These are phyloP conservation scores for Nakazawaea sp. DNA, from an alignment of 805 yeast genomes.

Conservation along the genomic window DNA sequence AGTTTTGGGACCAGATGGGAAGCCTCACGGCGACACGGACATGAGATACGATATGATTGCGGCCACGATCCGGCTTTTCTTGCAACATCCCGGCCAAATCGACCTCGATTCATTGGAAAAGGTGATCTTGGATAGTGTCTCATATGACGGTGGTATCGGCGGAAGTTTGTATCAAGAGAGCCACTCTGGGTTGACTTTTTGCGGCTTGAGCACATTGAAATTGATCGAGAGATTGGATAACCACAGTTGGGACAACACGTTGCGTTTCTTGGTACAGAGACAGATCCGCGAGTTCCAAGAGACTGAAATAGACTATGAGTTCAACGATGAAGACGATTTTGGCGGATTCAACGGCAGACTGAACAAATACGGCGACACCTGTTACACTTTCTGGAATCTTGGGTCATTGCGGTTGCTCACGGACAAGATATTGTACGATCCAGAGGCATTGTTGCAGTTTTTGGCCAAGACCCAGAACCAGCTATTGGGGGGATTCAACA, in stretches of 20 bases:
- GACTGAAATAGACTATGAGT: constrained; percentile 19
- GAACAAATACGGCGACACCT: constrained; percentile 81
- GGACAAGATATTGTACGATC: constrained; percentile 25
- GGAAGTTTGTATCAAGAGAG: constrained; percentile 47
- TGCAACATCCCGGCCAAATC: constrained; percentile 34
- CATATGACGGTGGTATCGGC: constrained; percentile 71
- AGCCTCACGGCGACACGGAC: constrained; percentile 58
- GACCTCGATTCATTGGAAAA: constrained; percentile 30
- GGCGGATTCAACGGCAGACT: constrained; percentile 87
- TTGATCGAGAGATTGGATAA: constrained; percentile 26
- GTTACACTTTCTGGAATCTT: constrained; percentile 81
- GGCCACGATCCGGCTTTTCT: constrained; percentile 46
- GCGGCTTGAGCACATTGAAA: constrained; percentile 62
- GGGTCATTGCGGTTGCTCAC: constrained; percentile 46
- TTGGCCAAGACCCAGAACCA: constrained; percentile 52
- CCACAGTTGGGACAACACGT: constrained; percentile 30
- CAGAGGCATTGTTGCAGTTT: constrained; percentile 29
- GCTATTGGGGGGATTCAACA: constrained; percentile 72
- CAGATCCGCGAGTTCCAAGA: constrained; percentile 38
- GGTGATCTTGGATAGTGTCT: constrained; percentile 29
- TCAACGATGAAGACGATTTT: constrained; percentile 38
- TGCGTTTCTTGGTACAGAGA: constrained; percentile 57
- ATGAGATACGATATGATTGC: constrained; percentile 74
- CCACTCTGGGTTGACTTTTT: constrained; percentile 84
- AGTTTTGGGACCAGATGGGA: constrained; percentile 23